Conservation (phyloP, 208 protist species). For the Tritrichomonas foetus region DNA sequence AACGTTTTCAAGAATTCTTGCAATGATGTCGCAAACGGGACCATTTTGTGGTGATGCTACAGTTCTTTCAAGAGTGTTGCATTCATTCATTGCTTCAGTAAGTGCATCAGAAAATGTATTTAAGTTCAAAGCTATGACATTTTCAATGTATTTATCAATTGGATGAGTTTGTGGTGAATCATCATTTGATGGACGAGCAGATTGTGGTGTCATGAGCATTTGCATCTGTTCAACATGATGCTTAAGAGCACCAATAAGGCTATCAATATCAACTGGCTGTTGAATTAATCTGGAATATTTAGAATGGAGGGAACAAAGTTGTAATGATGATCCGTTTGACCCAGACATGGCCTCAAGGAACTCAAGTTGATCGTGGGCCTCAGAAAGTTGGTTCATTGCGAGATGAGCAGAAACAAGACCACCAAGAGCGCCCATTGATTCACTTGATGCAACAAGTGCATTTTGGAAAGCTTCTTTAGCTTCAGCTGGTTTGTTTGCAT, state of each 20-base stretch:
- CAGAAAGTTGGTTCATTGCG: neutral
- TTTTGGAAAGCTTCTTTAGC: constrained; percentile 1
- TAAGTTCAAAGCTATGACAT: neutral
- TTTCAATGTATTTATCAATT: neutral
- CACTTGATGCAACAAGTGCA: neutral
- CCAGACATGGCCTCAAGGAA: neutral
- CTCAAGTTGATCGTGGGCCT: neutral
- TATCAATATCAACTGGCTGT: neutral
- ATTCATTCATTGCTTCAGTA: constrained; percentile 15
- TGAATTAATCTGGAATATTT: neutral
- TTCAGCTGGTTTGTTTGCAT: neutral
- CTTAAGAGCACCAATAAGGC: neutral
- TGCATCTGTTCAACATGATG: neutral
- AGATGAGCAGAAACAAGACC: neutral
- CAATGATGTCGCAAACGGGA: neutral
- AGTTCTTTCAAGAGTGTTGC: neutral
- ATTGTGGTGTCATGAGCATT: neutral
- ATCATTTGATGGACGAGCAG: neutral
- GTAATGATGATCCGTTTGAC: neutral
- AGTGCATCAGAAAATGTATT: neutral
- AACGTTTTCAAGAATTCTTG: neutral
- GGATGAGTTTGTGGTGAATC: no score
- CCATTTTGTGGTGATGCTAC: neutral
- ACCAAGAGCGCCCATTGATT: neutral
- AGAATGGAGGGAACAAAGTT: neutral